phyloP scores from a whole-genome alignment of 495 filamentous ascomycete genomes.

The Hypoxylon fragiforme region DNA sequence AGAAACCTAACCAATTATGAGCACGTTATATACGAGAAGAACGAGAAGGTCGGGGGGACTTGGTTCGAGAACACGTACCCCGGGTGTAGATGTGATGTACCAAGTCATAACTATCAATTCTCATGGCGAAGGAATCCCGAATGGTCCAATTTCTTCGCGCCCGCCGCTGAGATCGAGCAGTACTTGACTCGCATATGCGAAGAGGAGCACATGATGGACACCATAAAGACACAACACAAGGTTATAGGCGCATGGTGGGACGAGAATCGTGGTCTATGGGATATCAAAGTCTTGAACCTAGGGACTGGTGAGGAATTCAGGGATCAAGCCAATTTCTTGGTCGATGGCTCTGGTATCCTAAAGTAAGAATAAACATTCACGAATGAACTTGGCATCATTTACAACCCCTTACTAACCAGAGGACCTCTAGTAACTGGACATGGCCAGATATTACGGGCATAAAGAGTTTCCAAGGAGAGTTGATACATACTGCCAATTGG shows the following conservation, averaged over 20 bases:
- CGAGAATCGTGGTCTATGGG: conserved; percentile 52
- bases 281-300: conserved; percentile 52
- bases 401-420: conserved; percentile 25
- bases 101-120: conserved; percentile 59
- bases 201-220: conserved; percentile 58
- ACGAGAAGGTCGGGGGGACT: conserved; percentile 63
- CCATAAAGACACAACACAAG: conserved; percentile 48
- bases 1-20: conserved; percentile 52
- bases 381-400: neutral
- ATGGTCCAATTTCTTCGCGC: conserved; percentile 63
- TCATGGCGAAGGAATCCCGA: conserved; percentile 59
- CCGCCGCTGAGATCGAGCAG: conserved; percentile 58
- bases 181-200: conserved; percentile 61
- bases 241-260: conserved; percentile 47
- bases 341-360: conserved; percentile 61
- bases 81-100: conserved; percentile 58
- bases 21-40: conserved; percentile 78
- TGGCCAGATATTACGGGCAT: conserved; percentile 60
- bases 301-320: conserved; percentile 45
- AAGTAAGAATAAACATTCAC: conserved; percentile 48
- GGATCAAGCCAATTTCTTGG: conserved; percentile 59
- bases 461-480: conserved; percentile 50
- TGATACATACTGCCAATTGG: conserved; percentile 66
- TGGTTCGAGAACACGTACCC: conserved; percentile 65
- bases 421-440: conserved; percentile 58